phyloP scores from a whole-genome alignment of 768 basidiomycete species.

The Trametes coccinea region DNA sequence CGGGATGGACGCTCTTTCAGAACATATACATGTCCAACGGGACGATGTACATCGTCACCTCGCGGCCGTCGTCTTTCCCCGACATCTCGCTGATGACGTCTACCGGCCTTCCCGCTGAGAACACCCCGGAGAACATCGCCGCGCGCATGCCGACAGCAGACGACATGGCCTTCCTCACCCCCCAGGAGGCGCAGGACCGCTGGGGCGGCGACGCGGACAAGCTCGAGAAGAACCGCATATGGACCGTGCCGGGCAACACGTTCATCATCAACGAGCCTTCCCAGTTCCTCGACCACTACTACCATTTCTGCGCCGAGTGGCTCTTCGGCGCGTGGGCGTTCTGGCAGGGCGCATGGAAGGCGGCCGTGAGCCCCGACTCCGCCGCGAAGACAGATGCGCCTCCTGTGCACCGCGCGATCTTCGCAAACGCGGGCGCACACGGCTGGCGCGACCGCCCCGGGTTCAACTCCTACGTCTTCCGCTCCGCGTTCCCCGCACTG shows the following conservation, averaged over 20 bases:
- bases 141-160: slow-evolving; percentile 64
- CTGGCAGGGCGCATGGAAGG: slow-evolving; percentile 56
- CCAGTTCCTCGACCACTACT: slow-evolving; percentile 85
- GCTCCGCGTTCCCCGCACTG: slow-evolving; percentile 69
- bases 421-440: slow-evolving; percentile 55
- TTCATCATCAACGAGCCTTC: slow-evolving; percentile 69
- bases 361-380: slow-evolving; percentile 22
- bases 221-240: slow-evolving; percentile 50
- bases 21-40: slow-evolving; percentile 86
- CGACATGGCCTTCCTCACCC: slow-evolving; percentile 62
- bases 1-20: slow-evolving; percentile 84
- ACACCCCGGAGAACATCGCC: slow-evolving; percentile 63
- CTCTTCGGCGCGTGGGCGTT: slow-evolving; percentile 75
- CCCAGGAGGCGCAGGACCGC: slow-evolving; percentile 54
- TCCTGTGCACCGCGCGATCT: slow-evolving; percentile 67
- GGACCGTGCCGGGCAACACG: slow-evolving; percentile 71
- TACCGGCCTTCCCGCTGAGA: slow-evolving; percentile 57
- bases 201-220: slow-evolving; percentile 52
- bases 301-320: slow-evolving; percentile 84
- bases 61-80: slow-evolving; percentile 47
- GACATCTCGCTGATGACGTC: slow-evolving; percentile 61
- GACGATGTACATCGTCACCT: slow-evolving; percentile 70
- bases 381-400: slow-evolving; percentile 43
- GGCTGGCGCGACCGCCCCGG: slow-evolving; percentile 78
- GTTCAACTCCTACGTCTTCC: slow-evolving; percentile 77